Evolutionary conservation across 164 flowering plant genomes (phyloP), one percentile per base, ranked within the genome.

Genomic region (Sedum album): DNA sequence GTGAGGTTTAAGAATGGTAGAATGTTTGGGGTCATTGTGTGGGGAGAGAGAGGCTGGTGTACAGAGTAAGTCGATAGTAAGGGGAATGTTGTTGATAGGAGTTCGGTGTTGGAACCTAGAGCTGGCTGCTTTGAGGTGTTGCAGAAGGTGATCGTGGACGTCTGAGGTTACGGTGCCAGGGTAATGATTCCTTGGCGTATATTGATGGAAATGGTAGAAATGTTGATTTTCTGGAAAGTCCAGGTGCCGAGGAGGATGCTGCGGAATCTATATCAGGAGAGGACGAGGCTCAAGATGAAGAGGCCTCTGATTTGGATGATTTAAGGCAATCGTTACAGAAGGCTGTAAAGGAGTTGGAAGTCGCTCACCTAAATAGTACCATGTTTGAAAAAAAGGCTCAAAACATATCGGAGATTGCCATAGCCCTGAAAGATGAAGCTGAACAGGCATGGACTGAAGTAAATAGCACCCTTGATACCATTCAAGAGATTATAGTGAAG

Each of bases 331-430:
- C 82, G 74, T 75, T 92, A 49, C 89, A 80, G 68, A 90, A 83
- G 71, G 93, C 90, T 13, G n/a, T 79, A 21, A 86, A 73, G 71
- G 97, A 92, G 74, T 81, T 95, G 83, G 97, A 92, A 79, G 84
- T 80, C 71, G 97, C 94, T 31, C 80, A 77, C 66, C 68, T 86
- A 18, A 92, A 92, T 70, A 90, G 97, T 74, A 79, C 80, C 31
- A 84, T 84, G 93, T 92, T 90, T n/a, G n/a, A n/a, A n/a, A n/a
- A n/a, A n/a, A n/a, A n/a, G n/a, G n/a, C n/a, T n/a, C n/a, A n/a
- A n/a, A 85, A 66, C 70, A 83, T 95, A 77, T 86, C 99, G 20
- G 99, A 95, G 76, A 55, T 89, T 57, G 97, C 99, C 1, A 90
- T 95, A 70, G 87, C 97, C 6, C 73, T 88, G 74, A 85, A 86